Conservation (phyloP, 2,329 filamentous ascomycete species). For the Monosporascus sp. region DNA sequence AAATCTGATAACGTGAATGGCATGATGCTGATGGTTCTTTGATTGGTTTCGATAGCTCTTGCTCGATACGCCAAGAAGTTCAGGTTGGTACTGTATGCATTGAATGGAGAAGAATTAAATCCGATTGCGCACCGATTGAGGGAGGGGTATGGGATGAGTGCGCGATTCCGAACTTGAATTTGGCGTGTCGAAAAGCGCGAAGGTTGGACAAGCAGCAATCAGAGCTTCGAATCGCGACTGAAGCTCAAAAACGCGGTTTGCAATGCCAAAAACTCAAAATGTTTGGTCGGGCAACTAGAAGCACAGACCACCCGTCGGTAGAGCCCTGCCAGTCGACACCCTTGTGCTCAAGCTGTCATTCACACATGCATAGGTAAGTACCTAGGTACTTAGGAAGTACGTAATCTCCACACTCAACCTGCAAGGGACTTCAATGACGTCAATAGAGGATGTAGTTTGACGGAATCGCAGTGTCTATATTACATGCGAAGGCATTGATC, state of each 20-base stretch:
- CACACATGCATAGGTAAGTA: no score
- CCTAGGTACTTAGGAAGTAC: no score
- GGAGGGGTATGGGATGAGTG: not conserved
- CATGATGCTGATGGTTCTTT: constrained; percentile 14
- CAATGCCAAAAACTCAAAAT: not conserved
- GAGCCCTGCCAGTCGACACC: no score
- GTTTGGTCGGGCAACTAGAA: not conserved
- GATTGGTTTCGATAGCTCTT: constrained; percentile 7
- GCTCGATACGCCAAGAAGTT: constrained; percentile 3
- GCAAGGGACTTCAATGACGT: no score
- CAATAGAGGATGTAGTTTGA: no score
- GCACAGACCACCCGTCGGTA: not conserved
- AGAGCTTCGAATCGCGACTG: constrained; percentile 13
- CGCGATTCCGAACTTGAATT: not conserved
- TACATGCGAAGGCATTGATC: no score
- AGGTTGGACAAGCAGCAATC: not conserved
- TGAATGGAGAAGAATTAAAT: no score
- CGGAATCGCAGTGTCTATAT: no score
- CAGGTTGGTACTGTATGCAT: not conserved
- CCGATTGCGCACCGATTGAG: not conserved
- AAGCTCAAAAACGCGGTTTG: constrained; percentile 12
- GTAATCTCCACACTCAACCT: no score
- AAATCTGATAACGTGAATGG: constrained; percentile 36
- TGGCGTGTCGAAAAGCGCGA: not conserved
- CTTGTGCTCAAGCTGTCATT: no score